Conservation (phyloP, 306 rosid species). For the Vigna radiata region DNA sequence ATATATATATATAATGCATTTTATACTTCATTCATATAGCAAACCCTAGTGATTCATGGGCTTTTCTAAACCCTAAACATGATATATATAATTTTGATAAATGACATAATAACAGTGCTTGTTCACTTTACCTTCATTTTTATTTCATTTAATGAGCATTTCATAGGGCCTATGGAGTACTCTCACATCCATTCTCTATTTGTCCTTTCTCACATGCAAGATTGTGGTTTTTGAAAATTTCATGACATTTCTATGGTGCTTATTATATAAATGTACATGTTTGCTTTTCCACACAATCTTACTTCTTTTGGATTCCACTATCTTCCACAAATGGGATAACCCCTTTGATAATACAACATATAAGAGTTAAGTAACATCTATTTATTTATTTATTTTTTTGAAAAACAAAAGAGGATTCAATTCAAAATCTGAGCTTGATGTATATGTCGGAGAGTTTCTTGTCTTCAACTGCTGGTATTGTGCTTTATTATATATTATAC, state of each 20-base stretch:
- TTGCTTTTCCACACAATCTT: conserved; percentile 33
- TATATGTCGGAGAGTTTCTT: conserved; percentile 11
- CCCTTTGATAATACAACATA: neutral
- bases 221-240: conserved; percentile 29
- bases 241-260: neutral
- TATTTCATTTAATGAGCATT: neutral
- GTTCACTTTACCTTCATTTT: neutral
- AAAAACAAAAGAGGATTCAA: neutral
- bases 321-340: conserved; percentile 35
- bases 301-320: conserved; percentile 28
- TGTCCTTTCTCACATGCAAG: conserved; percentile 40
- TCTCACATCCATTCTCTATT: conserved; percentile 27
- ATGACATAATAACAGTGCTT: neutral
- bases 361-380: neutral
- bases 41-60: conserved; percentile 44
- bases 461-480: conserved; percentile 15
- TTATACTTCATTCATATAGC: conserved; percentile 9
- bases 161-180: conserved; percentile 31
- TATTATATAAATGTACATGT: conserved; percentile 8
- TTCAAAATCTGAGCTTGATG: conserved; percentile 22
- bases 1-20: neutral
- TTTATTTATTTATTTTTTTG: neutral
- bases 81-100: neutral
- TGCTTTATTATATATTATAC: neutral
- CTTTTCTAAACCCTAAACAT: conserved; percentile 48